phyloP scores from a whole-genome alignment of 2,329 filamentous ascomycete species.

The Cercospora citrullina region DNA sequence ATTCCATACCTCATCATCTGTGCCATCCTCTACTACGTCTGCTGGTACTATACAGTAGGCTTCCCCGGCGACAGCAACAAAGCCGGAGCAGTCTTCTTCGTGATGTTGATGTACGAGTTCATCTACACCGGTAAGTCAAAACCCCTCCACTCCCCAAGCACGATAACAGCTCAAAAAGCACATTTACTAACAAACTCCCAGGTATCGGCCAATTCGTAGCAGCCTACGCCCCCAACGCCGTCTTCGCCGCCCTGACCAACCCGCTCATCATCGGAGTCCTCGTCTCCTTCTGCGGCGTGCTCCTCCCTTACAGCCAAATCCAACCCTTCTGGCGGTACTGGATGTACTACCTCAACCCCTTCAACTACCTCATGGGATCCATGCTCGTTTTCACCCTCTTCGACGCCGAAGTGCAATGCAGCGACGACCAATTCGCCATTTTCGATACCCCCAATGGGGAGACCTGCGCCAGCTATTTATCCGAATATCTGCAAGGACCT shows the following conservation, averaged over 20 bases:
- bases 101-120: slow-evolving; percentile 60
- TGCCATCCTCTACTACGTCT: slow-evolving; percentile 53
- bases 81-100: slow-evolving; percentile 49
- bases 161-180: background rate
- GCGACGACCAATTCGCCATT: slow-evolving; percentile 40
- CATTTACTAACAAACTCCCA: background rate
- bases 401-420: slow-evolving; percentile 44
- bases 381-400: slow-evolving; percentile 46
- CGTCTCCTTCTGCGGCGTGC: slow-evolving; percentile 40
- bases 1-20: slow-evolving; percentile 66
- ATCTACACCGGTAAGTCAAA: slow-evolving; percentile 43
- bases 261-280: slow-evolving; percentile 39
- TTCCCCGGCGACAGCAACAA: slow-evolving; percentile 48
- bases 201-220: slow-evolving; percentile 59
- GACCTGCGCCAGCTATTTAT: slow-evolving; percentile 61
- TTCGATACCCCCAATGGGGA: slow-evolving; percentile 53
- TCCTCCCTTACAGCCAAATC: slow-evolving; percentile 39
- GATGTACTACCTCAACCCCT: slow-evolving; percentile 45
- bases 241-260: slow-evolving; percentile 50
- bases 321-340: slow-evolving; percentile 43
- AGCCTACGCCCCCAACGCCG: slow-evolving; percentile 46
- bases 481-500: slow-evolving; percentile 51
- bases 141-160: background rate
- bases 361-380: slow-evolving; percentile 47
- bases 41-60: slow-evolving; percentile 40